Evolutionary conservation across 1,284 basidiomycete species (phyloP), one percentile per base, ranked within the genome.

Genomic region (Pseudozyma sp.): DNA sequence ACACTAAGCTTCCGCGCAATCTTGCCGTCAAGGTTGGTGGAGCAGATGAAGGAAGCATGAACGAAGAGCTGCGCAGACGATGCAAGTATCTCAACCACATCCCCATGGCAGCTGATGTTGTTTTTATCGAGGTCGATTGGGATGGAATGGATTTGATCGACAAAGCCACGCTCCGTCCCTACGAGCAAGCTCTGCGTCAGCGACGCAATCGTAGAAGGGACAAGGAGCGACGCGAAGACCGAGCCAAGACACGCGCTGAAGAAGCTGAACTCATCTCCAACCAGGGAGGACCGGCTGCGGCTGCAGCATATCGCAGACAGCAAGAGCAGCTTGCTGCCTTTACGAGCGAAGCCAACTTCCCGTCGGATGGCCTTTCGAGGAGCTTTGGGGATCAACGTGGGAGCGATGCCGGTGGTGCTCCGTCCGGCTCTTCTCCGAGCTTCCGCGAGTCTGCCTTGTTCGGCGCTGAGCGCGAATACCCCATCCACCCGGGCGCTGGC

Each of bases 51-150:
- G 87, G 87, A 0, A 86, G 90, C 90, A 70, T 91, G 91, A 93
- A 95, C 83, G 95, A 95, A 65, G 94, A 97, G 66, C 88, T 99
- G 21, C 90, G 95, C 51, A 92, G 93, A 85, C 90, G 95, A 48
- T 97, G 93, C 88, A 97, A 96, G 85, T 99, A 98, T 86, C 91
- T 99, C 60, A 90, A 90, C 3, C 95, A 98, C 85, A 88, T 98
- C 71, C 93, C 96, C 0, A 91, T 94, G 75, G 92, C 94, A 51
- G 91, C 93, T 14, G 95, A 98, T 83, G 93, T 98, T 45, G 92
- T 95, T 13, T 98, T 99, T 84, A 88, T 98, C 65, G 95, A 99
- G 86, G 91, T 94, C 3, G 92, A 97, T 49, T 83, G 82, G 83
- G 70, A 80, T 31, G 61, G 55, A 36, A 82, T 83, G 67, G 45